Conservation (phyloP, 768 basidiomycete species). For the Mrakia gelida region DNA sequence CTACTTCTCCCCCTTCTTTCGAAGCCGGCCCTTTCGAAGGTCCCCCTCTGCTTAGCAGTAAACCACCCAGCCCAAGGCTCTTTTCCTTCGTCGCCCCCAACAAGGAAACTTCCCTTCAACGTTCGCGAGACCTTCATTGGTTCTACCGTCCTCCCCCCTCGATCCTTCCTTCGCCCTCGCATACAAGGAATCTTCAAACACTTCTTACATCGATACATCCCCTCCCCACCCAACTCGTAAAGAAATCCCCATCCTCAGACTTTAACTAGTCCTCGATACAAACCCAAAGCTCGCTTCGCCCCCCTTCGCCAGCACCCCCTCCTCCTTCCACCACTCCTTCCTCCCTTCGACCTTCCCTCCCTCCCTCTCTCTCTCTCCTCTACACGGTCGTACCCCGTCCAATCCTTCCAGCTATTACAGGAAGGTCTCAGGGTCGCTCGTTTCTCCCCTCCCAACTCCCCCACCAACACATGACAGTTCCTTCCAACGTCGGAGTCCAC, state of each 20-base stretch:
- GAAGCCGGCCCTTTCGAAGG: background rate
- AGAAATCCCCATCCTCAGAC: background rate
- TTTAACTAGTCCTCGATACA: background rate
- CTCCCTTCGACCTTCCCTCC: background rate
- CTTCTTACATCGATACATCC: background rate
- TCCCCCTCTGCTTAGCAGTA: background rate
- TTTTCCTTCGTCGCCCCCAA: background rate
- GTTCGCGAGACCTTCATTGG: background rate
- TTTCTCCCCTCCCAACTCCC: background rate
- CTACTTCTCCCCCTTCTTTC: slow-evolving; percentile 2
- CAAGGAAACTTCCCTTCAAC: background rate
- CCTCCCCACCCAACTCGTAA: background rate
- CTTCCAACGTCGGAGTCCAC: background rate
- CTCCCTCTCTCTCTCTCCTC: background rate
- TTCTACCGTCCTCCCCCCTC: background rate
- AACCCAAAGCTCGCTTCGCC: background rate
- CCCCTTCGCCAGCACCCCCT: background rate
- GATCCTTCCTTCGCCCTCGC: slow-evolving; percentile 1
- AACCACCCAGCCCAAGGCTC: background rate
- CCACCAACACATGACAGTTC: slow-evolving; percentile 11
- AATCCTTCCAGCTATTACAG: background rate
- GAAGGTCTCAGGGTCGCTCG: slow-evolving; percentile 19
- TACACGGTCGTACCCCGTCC: slow-evolving; percentile 1
- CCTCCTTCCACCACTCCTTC: background rate
- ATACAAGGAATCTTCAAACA: background rate